Conservation (phyloP, 192 early-diverging fungal species). For the Coemansia sp. region DNA sequence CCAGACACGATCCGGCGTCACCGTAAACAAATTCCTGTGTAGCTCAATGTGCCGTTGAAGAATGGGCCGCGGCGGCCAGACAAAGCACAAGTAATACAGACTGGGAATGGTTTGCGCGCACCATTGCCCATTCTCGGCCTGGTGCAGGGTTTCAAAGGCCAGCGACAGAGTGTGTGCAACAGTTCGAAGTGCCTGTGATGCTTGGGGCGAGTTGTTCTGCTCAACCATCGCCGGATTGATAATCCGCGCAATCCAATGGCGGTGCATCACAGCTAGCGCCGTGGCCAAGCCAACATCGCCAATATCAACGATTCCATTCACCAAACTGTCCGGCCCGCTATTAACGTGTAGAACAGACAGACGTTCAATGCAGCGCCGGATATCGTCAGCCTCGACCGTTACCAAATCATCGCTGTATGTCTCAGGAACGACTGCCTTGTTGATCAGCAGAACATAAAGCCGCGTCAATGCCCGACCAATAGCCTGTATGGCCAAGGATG, state of each 20-base stretch:
- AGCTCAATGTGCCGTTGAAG: constrained; percentile 28
- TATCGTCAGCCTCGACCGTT: constrained; percentile 27
- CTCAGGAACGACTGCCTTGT: not conserved
- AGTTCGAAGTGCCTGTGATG: constrained; percentile 21
- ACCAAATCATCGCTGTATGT: constrained; percentile 22
- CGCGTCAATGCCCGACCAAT: constrained; percentile 14
- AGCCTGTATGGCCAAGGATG: constrained; percentile 15
- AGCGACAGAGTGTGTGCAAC: constrained; percentile 18
- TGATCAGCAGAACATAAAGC: constrained; percentile 7
- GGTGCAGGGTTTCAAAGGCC: constrained; percentile 9
- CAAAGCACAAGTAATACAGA: constrained; percentile 44
- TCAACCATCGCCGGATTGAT: constrained; percentile 32
- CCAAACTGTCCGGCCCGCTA: not conserved
- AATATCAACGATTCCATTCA: not conserved
- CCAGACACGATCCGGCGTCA: constrained; percentile 47
- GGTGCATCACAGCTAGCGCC: constrained; percentile 33
- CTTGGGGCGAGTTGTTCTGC: constrained; percentile 23
- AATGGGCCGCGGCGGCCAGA: constrained; percentile 42
- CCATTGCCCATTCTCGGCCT: constrained; percentile 12
- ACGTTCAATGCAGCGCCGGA: constrained; percentile 38
- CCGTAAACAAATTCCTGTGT: constrained; percentile 19
- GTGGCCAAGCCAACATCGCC: constrained; percentile 22
- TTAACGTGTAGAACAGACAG: constrained; percentile 17
- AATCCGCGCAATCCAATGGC: constrained; percentile 26
- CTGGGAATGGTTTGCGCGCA: constrained; percentile 13